These are phyloP conservation scores for Scytalidium lignicola DNA, from an alignment of 2,329 filamentous ascomycete genomes.

Conservation along the genomic window DNA sequence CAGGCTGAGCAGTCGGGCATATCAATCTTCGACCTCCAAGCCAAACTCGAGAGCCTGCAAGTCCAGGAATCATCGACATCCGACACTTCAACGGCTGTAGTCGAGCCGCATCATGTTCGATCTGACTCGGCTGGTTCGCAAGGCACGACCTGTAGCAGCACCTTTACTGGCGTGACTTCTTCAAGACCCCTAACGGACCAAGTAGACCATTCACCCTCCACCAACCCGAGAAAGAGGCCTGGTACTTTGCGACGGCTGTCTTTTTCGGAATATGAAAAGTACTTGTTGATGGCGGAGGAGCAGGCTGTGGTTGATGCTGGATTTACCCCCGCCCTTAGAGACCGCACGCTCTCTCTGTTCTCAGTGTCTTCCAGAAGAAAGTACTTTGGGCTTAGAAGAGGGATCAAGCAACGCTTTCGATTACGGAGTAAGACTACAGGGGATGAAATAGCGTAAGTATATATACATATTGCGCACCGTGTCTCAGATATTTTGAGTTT, in stretches of 20 bases:
- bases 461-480: neutral
- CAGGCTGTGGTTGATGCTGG: conserved; percentile 9
- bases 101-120: conserved; percentile 17
- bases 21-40: conserved; percentile 14
- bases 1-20: conserved; percentile 25
- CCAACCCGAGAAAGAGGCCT: conserved; percentile 12
- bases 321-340: conserved; percentile 10
- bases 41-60: conserved; percentile 6
- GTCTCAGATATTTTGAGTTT: neutral
- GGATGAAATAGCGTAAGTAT: conserved; percentile 21
- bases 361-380: conserved; percentile 23
- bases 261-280: conserved; percentile 26
- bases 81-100: conserved; percentile 17
- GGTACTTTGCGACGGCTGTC: conserved; percentile 19
- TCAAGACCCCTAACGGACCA: conserved; percentile 21
- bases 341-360: conserved; percentile 23
- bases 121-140: conserved; percentile 22
- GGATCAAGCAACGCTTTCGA: conserved; percentile 17
- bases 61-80: conserved; percentile 12
- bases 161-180: conserved; percentile 21
- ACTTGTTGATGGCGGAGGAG: conserved; percentile 17
- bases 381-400: conserved; percentile 21
- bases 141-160: conserved; percentile 10
- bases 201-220: conserved; percentile 1
- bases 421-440: conserved; percentile 12